Base-by-base conservation (phyloP, 768 basidiomycete genomes). In the Myochromella boudieri region DNA sequence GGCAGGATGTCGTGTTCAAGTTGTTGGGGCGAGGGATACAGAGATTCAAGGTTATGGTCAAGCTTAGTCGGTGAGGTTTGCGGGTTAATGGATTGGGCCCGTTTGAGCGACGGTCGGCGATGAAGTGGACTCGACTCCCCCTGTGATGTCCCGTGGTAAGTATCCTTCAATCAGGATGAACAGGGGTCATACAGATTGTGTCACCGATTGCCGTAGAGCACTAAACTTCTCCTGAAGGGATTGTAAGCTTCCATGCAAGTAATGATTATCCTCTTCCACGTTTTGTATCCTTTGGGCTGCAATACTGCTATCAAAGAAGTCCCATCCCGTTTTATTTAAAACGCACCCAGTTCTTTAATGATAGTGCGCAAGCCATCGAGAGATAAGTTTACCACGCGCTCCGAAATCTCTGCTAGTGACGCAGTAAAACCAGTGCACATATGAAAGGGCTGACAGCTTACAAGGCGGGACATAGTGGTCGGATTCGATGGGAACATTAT, bases 381-480 rank as follows among this genome's bases (percentile, higher is more conserved):
- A 2, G 81, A 82, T 14, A 84, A 52, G 17, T 68, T 69, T 59
- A 78, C 77, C 25, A 68, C 61, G 28, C 74, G 74, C 49, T 82
- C 85, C 28, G 77, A 76, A 6, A 68, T 72, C 61, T 85, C 83
- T 25, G 84, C 85, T 86, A 53, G 18, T 31, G 39, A 48, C n/a
- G 4, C 31, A 43, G 44, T 52, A 42, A 51, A 44, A 53, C 29
- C 27, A 44, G 37, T 40, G 33, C 14, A 22, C 15, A 36, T 14
- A 18, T 26, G 20, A n/a, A 31, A 32, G 22, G 42, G 34, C 25
- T 37, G 42, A 26, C 18, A 37, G 70, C 90, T 59, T 60, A 92
- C 93, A 94, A 48, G 91, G 91, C 7, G 94, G 93, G 11, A 94
- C 79, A 63, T 92, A 97, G 57, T 91, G 79, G 52, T 88, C 86